Evolutionary conservation across 148 eudicot species (phyloP), one percentile per base, ranked within the genome.

Genomic region (Fallopia convolvulus): DNA sequence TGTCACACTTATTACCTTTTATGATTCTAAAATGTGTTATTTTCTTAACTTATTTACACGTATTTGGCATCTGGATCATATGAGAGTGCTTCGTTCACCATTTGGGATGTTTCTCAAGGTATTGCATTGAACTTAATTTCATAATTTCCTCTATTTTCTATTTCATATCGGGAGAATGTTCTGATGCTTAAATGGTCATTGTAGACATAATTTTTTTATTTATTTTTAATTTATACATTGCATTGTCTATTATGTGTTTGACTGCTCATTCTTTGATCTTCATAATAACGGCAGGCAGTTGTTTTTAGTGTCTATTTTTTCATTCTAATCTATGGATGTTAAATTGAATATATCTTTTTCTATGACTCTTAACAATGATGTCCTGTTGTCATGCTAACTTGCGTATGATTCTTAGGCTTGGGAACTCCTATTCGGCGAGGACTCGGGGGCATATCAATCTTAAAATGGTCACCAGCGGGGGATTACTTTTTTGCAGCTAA

Each of bases 31-130:
- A 50, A 3, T 60, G 9, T 56, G 80, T 42, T 47, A 49, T 78
- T 83, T 87, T 84, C 97, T 89, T 94, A 86, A 92, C 96, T 50
- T 55, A 8, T 75, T 41, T 78, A 72, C 56, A 95, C 99, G 83
- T 95, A 89, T 88, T 83, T 96, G 84, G 98, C 98, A 39, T 90
- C 99, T 66, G 99, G 92, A 39, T 96, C 99, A 5, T 96, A 82
- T 77, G 94, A 96, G 89, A 91, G 89, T 78, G 86, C 98, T 74
- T 92, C 97, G 39, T 96, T 96, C 78, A 93, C 92, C 78, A 86
- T 96, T 77, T 93, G 98, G 99, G 99, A 96, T 86, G 98, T 93
- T 81, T 87, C 99, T 70, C 94, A 88, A 91, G 99, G 99, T 95
- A 89, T 74, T 9, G 46, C 72, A 33, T 68, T 32, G 41, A 33